Percentiles rank a stretch among this genome's conserved stretches.
Evolutionary conservation across 2,329 filamentous ascomycete species (phyloP).

Genomic region (Pseudogymnoascus sp.): DNA sequence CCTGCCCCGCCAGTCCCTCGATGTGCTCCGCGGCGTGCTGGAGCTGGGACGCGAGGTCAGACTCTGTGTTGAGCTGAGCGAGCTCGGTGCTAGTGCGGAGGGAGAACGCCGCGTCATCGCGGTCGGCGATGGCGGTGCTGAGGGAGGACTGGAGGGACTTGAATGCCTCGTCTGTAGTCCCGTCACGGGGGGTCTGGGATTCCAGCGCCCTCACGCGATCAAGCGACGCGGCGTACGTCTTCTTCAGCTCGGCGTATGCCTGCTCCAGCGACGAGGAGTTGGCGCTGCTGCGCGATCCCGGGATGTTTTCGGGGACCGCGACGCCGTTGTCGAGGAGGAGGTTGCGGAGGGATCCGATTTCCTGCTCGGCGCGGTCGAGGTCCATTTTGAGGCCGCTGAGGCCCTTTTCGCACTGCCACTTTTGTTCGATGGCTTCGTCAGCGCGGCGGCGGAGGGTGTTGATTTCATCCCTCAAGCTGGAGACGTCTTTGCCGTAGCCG

Average conservation of each 20-base stretch:
- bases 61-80: constrained; percentile 49
- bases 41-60: constrained; percentile 59
- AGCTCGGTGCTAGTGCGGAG: constrained; percentile 49
- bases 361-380: constrained; percentile 86
- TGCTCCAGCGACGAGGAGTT: constrained; percentile 61
- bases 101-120: constrained; percentile 60
- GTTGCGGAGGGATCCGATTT: constrained; percentile 73
- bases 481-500: constrained; percentile 78
- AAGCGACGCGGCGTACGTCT: constrained; percentile 58
- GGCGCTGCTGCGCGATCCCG: constrained; percentile 28
- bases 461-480: constrained; percentile 72
- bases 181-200: constrained; percentile 39
- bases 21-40: constrained; percentile 66
- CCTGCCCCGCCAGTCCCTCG: constrained; percentile 69
- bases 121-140: constrained; percentile 59
- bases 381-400: constrained; percentile 89
- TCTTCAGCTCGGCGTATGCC: constrained; percentile 68
- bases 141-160: constrained; percentile 60
- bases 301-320: constrained; percentile 48
- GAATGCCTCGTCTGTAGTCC: constrained; percentile 54
- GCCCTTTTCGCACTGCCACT: constrained; percentile 92
- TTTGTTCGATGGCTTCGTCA: constrained; percentile 89
- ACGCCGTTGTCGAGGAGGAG: constrained; percentile 80
- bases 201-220: constrained; percentile 60
- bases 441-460: constrained; percentile 75